Evolutionary conservation across 345 rosid species (phyloP).

Genomic region (Salix brachista): DNA sequence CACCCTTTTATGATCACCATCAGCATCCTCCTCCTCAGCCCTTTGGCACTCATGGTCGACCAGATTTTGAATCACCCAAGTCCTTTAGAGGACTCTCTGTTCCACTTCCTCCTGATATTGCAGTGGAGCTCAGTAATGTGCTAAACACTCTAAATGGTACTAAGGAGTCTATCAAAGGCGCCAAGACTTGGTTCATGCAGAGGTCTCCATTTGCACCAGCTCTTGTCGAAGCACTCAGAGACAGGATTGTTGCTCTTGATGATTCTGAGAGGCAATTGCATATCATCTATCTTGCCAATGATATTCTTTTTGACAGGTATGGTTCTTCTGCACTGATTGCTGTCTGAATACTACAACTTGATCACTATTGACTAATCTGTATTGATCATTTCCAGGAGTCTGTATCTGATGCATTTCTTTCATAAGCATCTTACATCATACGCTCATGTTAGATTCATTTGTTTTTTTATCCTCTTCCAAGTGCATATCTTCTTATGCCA

Average conservation of each 20-base stretch:
- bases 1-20: conserved; percentile 66
- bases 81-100: conserved; percentile 73
- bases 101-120: conserved; percentile 88
- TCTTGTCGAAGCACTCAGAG: conserved; percentile 84
- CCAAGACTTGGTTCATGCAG: conserved; percentile 99
- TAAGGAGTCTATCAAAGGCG: conserved; percentile 95
- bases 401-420: neutral
- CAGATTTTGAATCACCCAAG: conserved; percentile 69
- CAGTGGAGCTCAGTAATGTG: conserved; percentile 65
- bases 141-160: conserved; percentile 84
- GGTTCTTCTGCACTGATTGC: conserved; percentile 4
- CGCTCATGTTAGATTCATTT: neutral
- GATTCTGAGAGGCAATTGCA: conserved; percentile 95
- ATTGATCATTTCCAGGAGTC: neutral
- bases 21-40: conserved; percentile 73
- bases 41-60: conserved; percentile 49
- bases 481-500: neutral
- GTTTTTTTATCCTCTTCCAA: neutral
- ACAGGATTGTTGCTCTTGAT: conserved; percentile 73
- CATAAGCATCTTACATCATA: neutral
- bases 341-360: neutral
- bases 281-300: conserved; percentile 86
- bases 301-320: conserved; percentile 96
- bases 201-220: conserved; percentile 93
- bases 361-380: neutral